Evolutionary conservation across 495 filamentous ascomycete species (phyloP), one percentile per base, ranked within the genome.

Genomic region (Evansstolkia leycettana): DNA sequence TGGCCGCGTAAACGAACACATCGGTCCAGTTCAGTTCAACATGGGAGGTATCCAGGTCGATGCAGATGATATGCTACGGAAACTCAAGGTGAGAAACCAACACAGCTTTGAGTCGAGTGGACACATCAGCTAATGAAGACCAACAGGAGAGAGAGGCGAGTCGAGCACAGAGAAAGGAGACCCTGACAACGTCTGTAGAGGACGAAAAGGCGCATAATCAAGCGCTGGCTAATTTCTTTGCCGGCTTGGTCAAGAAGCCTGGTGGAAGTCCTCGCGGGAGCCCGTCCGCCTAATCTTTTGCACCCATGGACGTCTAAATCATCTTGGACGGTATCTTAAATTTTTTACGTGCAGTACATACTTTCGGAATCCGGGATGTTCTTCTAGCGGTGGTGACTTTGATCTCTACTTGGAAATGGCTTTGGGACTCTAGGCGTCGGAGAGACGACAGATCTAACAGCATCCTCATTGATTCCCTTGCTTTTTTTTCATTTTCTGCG

Each of bases 11-110:
- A 80, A 77, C 46, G 85, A 94, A 50, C 85, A 94, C 43, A 93
- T 94, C 40, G 89, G 89, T 0, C 88, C 88, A 2, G 86, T 94
- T 39, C 87, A 95, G 46, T 93, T 94, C 57, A 96, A 96, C 50
- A 85, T 94, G 71, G 89, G 88, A 14, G 89, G 89, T 37, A 94
- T 96, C 37, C 88, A 95, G 50, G 85, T 95, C 7, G 86, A 96
- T 59, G 87, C 87, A 7, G 89, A 96, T 48, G 90, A 94, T 42
- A 90, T 93, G 82, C 57, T 94, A 33, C 81, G 87, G 52, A 75
- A 82, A 51, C 66, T 94, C 30, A 85, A 84, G 73, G 86, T 90
- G 61, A 45, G 62, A 49, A 19, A 13, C 13, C 24, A 17, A 25
- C 17, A n/a, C 17, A 9, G 5, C n/a, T 20, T 17, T 29, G 7